A percentile compares a stretch with the other conserved stretches of the same genome.
Conservation (phyloP, 2,329 filamentous ascomycete genomes). For the Esteya vermicola region DNA sequence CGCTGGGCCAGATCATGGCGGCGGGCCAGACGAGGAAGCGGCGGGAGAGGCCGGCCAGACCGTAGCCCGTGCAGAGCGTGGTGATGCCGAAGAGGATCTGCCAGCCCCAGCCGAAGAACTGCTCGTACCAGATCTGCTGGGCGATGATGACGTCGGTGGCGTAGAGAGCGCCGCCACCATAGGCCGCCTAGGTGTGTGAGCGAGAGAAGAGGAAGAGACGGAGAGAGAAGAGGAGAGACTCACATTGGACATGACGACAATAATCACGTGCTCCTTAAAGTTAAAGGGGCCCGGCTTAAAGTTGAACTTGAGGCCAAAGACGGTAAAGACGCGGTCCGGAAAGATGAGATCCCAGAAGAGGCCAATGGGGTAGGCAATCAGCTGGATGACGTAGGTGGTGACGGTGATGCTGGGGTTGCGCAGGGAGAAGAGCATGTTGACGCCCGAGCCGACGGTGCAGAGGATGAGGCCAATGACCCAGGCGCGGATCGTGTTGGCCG, state of each 20-base stretch:
- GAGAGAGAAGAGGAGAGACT: conserved; percentile 14
- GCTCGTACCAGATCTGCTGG: conserved; percentile 36
- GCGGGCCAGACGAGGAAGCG: conserved; percentile 47
- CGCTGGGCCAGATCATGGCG: conserved; percentile 50
- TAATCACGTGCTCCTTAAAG: conserved; percentile 47
- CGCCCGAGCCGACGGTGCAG: conserved; percentile 40
- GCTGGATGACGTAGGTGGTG: conserved; percentile 47
- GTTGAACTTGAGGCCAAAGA: conserved; percentile 40
- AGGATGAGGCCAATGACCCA: conserved; percentile 44
- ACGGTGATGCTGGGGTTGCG: conserved; percentile 45
- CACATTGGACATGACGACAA: conserved; percentile 51
- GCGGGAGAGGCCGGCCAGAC: conserved; percentile 43
- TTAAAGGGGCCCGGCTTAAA: conserved; percentile 44
- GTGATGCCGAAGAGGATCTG: conserved; percentile 45
- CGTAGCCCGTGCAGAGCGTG: conserved; percentile 49
- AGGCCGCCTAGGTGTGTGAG: conserved; percentile 33
- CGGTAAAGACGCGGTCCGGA: conserved; percentile 34
- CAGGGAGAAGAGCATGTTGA: conserved; percentile 45
- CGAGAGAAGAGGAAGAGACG: background rate
- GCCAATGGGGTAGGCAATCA: conserved; percentile 46
- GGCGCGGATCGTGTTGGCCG: conserved; percentile 48
- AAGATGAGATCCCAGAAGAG: conserved; percentile 39
- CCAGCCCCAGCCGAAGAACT: conserved; percentile 41
- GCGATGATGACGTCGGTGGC: conserved; percentile 37
- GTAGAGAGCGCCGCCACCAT: conserved; percentile 42